Conservation (phyloP, 441 rosid genomes). For the Pelargonium myrrhifolium region DNA sequence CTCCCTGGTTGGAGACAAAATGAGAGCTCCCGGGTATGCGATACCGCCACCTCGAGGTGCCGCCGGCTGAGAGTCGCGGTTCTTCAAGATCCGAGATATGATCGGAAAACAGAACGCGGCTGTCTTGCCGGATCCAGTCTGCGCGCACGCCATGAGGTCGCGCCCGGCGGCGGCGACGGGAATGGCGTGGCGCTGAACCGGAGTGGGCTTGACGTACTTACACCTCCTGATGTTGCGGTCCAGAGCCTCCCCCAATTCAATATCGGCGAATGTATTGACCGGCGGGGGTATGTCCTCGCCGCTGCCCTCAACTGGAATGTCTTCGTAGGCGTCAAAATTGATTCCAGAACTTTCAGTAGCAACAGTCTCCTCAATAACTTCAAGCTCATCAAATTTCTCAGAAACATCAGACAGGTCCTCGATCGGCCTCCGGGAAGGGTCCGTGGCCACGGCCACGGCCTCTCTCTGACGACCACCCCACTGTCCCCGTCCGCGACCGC, state of each 20-base stretch:
- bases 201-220: conserved; percentile 44
- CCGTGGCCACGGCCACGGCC: conserved; percentile 16
- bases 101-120: conserved; percentile 52
- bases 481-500: neutral
- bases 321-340: conserved; percentile 44
- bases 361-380: conserved; percentile 16
- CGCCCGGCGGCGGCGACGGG: conserved; percentile 43
- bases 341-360: neutral
- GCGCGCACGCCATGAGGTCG: conserved; percentile 58
- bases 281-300: conserved; percentile 34
- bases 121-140: conserved; percentile 55
- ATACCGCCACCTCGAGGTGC: conserved; percentile 18
- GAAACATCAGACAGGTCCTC: conserved; percentile 4
- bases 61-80: conserved; percentile 2
- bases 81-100: conserved; percentile 27
- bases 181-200: conserved; percentile 47
- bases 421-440: neutral
- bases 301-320: conserved; percentile 36
- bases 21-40: conserved; percentile 39
- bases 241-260: conserved; percentile 31
- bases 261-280: conserved; percentile 30
- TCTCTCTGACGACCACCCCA: neutral
- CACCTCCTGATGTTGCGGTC: conserved; percentile 34
- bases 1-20: conserved; percentile 51
- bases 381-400: conserved; percentile 28